These are phyloP conservation scores for Colletotrichum tanaceti DNA, from an alignment of 2,329 filamentous ascomycete species.

Conservation along the genomic window DNA sequence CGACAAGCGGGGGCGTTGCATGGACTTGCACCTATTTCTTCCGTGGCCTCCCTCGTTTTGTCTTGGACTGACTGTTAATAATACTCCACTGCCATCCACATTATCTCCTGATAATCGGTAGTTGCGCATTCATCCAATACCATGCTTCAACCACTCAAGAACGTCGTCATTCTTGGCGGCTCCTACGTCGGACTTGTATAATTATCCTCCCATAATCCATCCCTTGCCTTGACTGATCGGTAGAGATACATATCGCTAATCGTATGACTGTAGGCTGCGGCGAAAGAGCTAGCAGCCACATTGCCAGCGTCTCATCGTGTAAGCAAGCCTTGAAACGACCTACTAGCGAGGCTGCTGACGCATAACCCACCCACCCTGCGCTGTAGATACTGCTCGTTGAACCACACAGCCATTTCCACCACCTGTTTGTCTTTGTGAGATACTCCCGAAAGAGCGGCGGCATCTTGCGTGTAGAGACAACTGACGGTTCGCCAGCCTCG, in stretches of 20 bases:
- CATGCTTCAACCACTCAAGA: constrained; percentile 43
- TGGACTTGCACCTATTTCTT: not conserved
- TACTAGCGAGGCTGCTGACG: not conserved
- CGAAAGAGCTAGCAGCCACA: constrained; percentile 22
- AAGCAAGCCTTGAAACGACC: not conserved
- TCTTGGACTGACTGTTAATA: too few relatives aligned
- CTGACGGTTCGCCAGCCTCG: constrained; percentile 53
- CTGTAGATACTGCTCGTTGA: constrained; percentile 27
- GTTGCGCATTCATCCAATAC: not conserved
- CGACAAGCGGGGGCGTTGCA: too few relatives aligned
- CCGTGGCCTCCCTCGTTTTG: too few relatives aligned
- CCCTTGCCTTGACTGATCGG: not conserved
- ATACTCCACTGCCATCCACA: too few relatives aligned
- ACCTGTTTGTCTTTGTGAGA: constrained; percentile 29
- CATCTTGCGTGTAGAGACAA: not conserved
- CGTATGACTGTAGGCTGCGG: not conserved
- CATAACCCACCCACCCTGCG: not conserved
- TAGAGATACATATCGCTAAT: not conserved
- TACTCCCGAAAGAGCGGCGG: not conserved
- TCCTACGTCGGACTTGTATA: constrained; percentile 57
- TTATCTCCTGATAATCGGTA: too few relatives aligned
- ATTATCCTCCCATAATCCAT: constrained; percentile 41
- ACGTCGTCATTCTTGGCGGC: constrained; percentile 57
- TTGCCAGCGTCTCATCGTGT: constrained; percentile 28
- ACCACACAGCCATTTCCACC: constrained; percentile 33